Percentiles rank a stretch among this genome's conserved stretches.
Evolutionary conservation across 352 stramenopile species (phyloP).

Genomic region (Pythium dissimile): DNA sequence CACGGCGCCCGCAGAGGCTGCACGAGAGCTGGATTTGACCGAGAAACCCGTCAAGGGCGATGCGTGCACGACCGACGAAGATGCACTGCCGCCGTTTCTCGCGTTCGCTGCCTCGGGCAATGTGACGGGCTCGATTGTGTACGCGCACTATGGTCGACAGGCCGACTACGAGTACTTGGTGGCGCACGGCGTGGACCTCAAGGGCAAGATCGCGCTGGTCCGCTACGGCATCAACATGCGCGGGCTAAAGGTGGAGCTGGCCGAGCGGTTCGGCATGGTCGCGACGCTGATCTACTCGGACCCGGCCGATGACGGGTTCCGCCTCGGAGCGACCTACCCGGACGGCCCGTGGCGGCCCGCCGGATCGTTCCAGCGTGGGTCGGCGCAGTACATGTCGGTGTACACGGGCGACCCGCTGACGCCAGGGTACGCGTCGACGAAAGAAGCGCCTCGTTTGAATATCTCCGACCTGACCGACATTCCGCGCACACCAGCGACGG

Average conservation of each 20-base stretch:
- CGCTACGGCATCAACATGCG: conserved; percentile 77
- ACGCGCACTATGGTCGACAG: conserved; percentile 81
- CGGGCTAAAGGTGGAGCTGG: conserved; percentile 80
- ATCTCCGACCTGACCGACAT: conserved; percentile 50
- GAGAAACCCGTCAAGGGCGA: conserved; percentile 53
- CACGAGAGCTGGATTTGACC: conserved; percentile 49
- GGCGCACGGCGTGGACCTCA: conserved; percentile 43
- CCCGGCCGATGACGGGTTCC: conserved; percentile 77
- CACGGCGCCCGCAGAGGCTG: conserved; percentile 28
- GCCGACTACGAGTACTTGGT: conserved; percentile 78
- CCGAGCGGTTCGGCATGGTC: conserved; percentile 62
- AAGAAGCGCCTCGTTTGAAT: conserved; percentile 24
- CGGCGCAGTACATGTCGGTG: not conserved
- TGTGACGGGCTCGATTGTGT: conserved; percentile 67
- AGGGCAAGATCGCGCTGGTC: conserved; percentile 41
- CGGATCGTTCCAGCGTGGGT: not conserved
- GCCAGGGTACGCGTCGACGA: conserved; percentile 25
- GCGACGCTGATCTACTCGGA: conserved; percentile 88
- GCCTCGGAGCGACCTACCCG: conserved; percentile 59
- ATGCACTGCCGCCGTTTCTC: conserved; percentile 69
- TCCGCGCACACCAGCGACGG: conserved; percentile 56
- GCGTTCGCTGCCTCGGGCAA: conserved; percentile 78
- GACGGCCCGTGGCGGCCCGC: not conserved
- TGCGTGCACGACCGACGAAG: conserved; percentile 46
- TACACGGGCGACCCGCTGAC: conserved; percentile 54